Percentiles rank a stretch among this genome's conserved stretches.
Conservation (phyloP, 1,284 basidiomycete genomes). For the Exobasidium cylindrosporum region DNA sequence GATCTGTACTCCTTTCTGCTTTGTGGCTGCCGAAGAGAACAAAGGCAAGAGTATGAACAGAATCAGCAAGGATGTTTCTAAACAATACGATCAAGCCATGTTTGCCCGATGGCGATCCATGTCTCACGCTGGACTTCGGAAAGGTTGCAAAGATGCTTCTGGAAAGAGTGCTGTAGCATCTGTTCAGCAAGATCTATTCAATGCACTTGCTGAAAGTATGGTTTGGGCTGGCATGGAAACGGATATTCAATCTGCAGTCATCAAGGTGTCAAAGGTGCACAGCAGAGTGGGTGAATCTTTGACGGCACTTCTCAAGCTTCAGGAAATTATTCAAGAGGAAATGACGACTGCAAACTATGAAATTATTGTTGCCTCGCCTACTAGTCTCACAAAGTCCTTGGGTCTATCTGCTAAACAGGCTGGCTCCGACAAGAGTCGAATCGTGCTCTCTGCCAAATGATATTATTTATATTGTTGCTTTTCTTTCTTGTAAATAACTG, state of each 20-base stretch:
- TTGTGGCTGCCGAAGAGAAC: background rate
- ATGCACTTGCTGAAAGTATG: background rate
- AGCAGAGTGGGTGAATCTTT: background rate
- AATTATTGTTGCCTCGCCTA: background rate
- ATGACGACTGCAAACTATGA: conserved; percentile 11
- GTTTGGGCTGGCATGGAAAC: conserved; percentile 8
- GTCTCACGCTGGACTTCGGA: background rate
- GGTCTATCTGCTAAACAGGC: background rate
- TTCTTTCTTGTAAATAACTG: too few species aligned
- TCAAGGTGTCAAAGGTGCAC: background rate
- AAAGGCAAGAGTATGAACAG: background rate
- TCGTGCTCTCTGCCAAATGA: too few species aligned
- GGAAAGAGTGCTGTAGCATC: background rate
- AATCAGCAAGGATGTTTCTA: background rate
- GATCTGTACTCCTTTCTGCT: conserved; percentile 6
- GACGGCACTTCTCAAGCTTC: background rate
- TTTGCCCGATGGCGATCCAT: conserved; percentile 10
- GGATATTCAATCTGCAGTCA: background rate
- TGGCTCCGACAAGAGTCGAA: too few species aligned
- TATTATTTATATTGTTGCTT: too few species aligned
- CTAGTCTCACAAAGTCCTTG: background rate
- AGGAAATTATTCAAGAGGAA: background rate
- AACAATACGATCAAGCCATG: conserved; percentile 8
- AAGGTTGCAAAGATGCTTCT: background rate
- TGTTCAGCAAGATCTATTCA: background rate